Evolutionary conservation across 108 stramenopile genomes (phyloP).

Genomic region (Mayamaea pseudoterrestris): DNA sequence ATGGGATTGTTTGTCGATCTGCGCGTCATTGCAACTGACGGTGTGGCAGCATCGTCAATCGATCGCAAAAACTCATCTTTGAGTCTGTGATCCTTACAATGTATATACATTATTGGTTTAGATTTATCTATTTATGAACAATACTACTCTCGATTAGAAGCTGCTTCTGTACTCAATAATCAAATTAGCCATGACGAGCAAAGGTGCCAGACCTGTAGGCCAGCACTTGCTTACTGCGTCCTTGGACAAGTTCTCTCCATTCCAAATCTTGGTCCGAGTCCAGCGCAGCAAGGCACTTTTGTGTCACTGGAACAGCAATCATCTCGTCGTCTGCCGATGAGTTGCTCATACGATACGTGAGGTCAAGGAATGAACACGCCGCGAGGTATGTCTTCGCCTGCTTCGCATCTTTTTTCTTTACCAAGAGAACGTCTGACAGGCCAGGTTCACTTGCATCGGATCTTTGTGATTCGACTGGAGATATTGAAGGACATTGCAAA

Average conservation of each 20-base stretch:
- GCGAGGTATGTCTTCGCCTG: slow-evolving; percentile 33
- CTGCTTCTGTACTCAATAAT: no score
- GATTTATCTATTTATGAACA: no score
- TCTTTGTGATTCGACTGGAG: neutral
- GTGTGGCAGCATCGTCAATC: no score
- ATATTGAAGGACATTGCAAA: neutral
- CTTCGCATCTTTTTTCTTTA: slow-evolving; percentile 40
- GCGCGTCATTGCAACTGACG: no score
- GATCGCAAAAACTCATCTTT: no score
- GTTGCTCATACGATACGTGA: slow-evolving; percentile 50
- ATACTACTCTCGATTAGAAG: no score
- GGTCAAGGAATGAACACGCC: slow-evolving; percentile 35
- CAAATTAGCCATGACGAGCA: no score
- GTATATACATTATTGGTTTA: no score
- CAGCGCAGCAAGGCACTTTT: slow-evolving; percentile 27
- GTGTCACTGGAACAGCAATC: slow-evolving; percentile 8
- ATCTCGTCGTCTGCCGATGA: neutral
- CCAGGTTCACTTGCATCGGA: neutral
- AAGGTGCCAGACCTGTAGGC: no score
- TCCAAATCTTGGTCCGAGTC: neutral
- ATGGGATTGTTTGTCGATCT: no score
- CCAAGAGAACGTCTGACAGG: slow-evolving; percentile 45
- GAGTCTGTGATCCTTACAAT: no score
- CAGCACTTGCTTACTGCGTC: no score
- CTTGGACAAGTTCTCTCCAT: neutral